phyloP scores from a whole-genome alignment of 139 green algal species.

The Eudorina sp. region DNA sequence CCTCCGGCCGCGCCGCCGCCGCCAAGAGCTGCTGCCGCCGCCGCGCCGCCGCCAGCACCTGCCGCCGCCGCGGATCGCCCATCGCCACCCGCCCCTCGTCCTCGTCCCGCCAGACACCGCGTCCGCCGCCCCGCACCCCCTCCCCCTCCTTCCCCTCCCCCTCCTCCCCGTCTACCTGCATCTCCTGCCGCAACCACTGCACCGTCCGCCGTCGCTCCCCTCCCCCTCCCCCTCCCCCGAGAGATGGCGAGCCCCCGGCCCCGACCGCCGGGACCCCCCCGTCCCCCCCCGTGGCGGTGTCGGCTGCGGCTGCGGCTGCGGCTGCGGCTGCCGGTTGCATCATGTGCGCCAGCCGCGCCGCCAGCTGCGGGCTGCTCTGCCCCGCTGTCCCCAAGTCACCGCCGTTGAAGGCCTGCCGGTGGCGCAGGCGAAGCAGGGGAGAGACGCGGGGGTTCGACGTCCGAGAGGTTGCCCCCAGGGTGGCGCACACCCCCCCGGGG shows the following conservation, averaged over 20 bases:
- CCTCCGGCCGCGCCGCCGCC: constrained; percentile 21
- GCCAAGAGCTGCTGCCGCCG: constrained; percentile 1
- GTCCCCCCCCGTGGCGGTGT: neutral
- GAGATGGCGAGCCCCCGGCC: neutral
- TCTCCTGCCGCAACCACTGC: neutral
- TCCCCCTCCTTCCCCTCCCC: neutral
- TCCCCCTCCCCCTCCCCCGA: neutral
- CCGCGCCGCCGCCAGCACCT: constrained; percentile 26
- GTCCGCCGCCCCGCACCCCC: too few relatives aligned
- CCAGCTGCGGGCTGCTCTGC: constrained; percentile 20
- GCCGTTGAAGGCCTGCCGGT: constrained; percentile 5
- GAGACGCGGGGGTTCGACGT: too few relatives aligned
- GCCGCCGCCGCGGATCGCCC: constrained; percentile 10
- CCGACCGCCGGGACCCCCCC: neutral
- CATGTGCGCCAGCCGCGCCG: constrained; percentile 2
- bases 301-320: neutral
- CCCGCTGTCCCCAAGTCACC: neutral
- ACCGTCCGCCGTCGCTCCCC: neutral
- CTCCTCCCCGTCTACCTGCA: too few relatives aligned
- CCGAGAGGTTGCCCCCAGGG: too few relatives aligned
- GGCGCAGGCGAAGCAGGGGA: too few relatives aligned
- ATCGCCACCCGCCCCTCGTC: constrained; percentile 12
- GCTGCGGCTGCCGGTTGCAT: neutral
- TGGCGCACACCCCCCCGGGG: too few relatives aligned
- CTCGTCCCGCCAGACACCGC: too few relatives aligned